Conservation (phyloP, 2,329 filamentous ascomycete species). For the Cladophialophora immunda region DNA sequence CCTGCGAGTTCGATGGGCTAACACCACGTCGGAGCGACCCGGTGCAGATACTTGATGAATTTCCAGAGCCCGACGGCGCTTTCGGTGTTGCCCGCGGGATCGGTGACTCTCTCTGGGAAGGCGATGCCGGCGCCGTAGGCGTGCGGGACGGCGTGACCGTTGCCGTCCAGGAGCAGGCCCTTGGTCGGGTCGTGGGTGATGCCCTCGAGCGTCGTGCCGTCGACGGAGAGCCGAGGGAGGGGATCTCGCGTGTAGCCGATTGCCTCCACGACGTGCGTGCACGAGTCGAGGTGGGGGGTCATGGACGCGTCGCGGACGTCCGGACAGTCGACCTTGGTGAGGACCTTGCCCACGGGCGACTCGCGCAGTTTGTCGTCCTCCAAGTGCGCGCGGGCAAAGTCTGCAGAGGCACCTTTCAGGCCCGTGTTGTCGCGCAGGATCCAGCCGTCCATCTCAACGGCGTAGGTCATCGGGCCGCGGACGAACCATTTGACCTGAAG, state of each 20-base stretch:
- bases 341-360: slow-evolving; percentile 57
- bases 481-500: slow-evolving; percentile 70
- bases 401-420: slow-evolving; percentile 68
- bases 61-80: slow-evolving; percentile 70
- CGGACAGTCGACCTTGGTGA: slow-evolving; percentile 58
- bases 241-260: slow-evolving; percentile 65
- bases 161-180: slow-evolving; percentile 59
- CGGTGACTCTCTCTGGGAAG: slow-evolving; percentile 68
- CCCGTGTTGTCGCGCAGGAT: slow-evolving; percentile 72
- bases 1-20: background rate
- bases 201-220: slow-evolving; percentile 43
- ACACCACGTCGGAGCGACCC: slow-evolving; percentile 58
- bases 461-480: slow-evolving; percentile 68
- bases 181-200: slow-evolving; percentile 46
- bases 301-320: slow-evolving; percentile 57
- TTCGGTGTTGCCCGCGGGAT: slow-evolving; percentile 69
- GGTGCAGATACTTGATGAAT: slow-evolving; percentile 70
- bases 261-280: slow-evolving; percentile 65
- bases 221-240: slow-evolving; percentile 57
- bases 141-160: slow-evolving; percentile 56
- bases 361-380: slow-evolving; percentile 59
- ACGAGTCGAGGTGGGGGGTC: slow-evolving; percentile 56
- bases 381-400: slow-evolving; percentile 67
- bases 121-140: slow-evolving; percentile 71
- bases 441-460: slow-evolving; percentile 67